These are phyloP conservation scores for Zasmidium angulare DNA, from an alignment of 2,329 filamentous ascomycete genomes.

Conservation along the genomic window DNA sequence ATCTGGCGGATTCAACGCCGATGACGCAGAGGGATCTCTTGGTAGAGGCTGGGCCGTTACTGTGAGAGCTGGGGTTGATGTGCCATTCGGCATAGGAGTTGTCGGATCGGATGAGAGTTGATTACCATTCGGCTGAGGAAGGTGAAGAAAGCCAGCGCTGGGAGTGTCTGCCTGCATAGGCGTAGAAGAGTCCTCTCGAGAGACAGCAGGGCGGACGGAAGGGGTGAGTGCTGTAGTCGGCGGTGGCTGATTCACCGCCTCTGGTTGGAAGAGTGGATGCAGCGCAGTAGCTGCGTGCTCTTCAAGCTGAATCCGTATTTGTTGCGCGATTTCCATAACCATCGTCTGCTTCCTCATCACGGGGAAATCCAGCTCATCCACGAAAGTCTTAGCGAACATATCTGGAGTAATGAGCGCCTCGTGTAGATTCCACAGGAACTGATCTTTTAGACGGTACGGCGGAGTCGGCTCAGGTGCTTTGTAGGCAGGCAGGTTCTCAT, in stretches of 20 bases:
- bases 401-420: conserved; percentile 93
- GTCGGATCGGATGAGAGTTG: conserved; percentile 42
- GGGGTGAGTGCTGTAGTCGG: conserved; percentile 32
- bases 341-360: conserved; percentile 62
- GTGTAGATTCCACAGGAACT: conserved; percentile 97
- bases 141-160: conserved; percentile 30
- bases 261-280: conserved; percentile 84
- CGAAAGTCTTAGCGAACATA: conserved; percentile 86
- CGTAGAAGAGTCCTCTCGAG: conserved; percentile 53
- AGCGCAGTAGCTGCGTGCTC: conserved; percentile 94
- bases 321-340: conserved; percentile 80
- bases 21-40: conserved; percentile 33
- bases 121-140: conserved; percentile 53
- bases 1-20: conserved; percentile 83
- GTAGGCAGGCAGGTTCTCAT: conserved; percentile 76
- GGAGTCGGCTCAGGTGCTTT: conserved; percentile 75
- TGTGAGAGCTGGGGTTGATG: conserved; percentile 55
- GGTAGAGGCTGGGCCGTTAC: conserved; percentile 66
- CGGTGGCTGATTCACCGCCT: conserved; percentile 26
- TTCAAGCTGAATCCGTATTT: conserved; percentile 92
- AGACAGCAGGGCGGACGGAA: conserved; percentile 41
- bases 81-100: conserved; percentile 48
- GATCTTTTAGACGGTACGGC: conserved; percentile 85
- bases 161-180: conserved; percentile 34
- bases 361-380: conserved; percentile 90